Evolutionary conservation across 345 rosid species (phyloP).

Genomic region (Ailanthus altissimus): DNA sequence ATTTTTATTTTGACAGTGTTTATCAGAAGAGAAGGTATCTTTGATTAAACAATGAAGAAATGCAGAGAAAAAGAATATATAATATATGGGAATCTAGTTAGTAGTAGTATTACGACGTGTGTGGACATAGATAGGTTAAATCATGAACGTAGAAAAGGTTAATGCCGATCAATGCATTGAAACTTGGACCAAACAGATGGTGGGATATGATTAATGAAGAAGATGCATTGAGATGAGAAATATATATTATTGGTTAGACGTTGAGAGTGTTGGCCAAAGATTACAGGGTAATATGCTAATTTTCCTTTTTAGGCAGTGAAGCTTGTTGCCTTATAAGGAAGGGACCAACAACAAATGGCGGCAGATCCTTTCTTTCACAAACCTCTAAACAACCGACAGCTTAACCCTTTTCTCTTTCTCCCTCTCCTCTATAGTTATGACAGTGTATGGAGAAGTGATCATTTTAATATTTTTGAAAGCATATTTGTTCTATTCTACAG

Average conservation of each 20-base stretch:
- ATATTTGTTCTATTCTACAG: slow-evolving; percentile 24
- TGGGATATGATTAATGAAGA: background rate
- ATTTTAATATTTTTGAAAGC: slow-evolving; percentile 4
- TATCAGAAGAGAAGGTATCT: background rate
- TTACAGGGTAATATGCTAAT: slow-evolving; percentile 30
- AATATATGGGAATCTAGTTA: slow-evolving; percentile 2
- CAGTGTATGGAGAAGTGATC: slow-evolving; percentile 17
- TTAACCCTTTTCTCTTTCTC: slow-evolving; percentile 21
- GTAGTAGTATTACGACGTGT: background rate
- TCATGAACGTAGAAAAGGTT: background rate
- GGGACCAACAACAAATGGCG: slow-evolving; percentile 35
- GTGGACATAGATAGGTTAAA: background rate
- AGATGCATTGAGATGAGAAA: background rate
- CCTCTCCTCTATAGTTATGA: background rate
- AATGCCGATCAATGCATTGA: background rate
- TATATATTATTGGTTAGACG: background rate
- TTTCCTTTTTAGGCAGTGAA: slow-evolving; percentile 46
- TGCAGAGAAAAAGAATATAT: background rate
- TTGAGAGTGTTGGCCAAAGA: slow-evolving; percentile 14
- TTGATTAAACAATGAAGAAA: slow-evolving; percentile 1
- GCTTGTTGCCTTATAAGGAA: slow-evolving; percentile 43
- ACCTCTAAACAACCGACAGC: slow-evolving; percentile 51
- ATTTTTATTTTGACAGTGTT: too few species aligned
- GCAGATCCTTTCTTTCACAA: slow-evolving; percentile 24
- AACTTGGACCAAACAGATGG: background rate